Evolutionary conservation across 306 rosid genomes (phyloP), one percentile per base, ranked within the genome.

Genomic region (Purshia tridentata): DNA sequence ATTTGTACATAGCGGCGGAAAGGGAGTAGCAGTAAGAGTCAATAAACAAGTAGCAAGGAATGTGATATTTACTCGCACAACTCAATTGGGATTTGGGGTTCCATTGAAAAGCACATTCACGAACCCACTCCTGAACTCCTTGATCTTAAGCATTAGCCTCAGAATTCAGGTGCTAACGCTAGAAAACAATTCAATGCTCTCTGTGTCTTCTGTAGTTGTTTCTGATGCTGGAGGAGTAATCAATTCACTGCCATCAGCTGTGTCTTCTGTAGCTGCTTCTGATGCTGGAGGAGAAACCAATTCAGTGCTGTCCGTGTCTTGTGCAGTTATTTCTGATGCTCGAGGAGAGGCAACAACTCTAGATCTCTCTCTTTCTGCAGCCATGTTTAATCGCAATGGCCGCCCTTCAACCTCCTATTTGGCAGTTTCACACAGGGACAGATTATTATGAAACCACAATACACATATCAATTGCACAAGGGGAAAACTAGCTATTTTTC

Each of bases 381-480:
- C 97, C 76, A 77, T 53, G 61, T 89, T 89, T 76, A 94, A 76
- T 72, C 96, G 86, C 74, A 94, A 76, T 0, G 90, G 79, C 62
- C 99, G 86, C 14, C 93, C 93, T 75, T 94, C 83, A 72, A 91
- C 85, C 80, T 88, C 99, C 99, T 94, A 70, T 74, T 69, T 53
- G 50, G 22, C 70, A 68, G 56, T 65, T 55, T 51, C 62, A 60
- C 37, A 46, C 13, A 35, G 15, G 72, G n/a, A 37, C 23, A 46
- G 51, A 55, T 59, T 23, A 72, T 50, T 18, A 55, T 20, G 15
- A 51, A 58, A 76, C 13, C 40, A 37, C 16, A 47, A 66, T 54
- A 29, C 35, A 29, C 35, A 29, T 29, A 53, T 56, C 63, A 52
- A 29, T 47, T 29, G 35, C 16, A 12, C 41, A 69, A 4, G 20